Evolutionary conservation across 495 filamentous ascomycete species (phyloP).

Genomic region (Penicillium macrosclerotiorum): DNA sequence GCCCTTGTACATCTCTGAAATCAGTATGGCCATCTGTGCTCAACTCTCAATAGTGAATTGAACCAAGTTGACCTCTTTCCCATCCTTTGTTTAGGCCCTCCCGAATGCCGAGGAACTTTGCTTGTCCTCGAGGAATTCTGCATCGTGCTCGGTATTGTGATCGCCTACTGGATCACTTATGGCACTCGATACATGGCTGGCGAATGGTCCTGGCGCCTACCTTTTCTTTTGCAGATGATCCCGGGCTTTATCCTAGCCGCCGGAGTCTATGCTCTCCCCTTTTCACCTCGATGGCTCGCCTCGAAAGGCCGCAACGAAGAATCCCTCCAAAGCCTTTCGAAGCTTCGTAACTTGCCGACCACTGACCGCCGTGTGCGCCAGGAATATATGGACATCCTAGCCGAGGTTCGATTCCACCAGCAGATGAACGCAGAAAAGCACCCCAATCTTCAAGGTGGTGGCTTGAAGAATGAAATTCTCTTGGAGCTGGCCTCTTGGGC

Average conservation of each 20-base stretch:
- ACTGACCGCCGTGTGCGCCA: slow-evolving; percentile 44
- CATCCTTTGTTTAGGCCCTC: slow-evolving; percentile 34
- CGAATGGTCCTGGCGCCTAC: slow-evolving; percentile 51
- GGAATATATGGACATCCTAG: slow-evolving; percentile 52
- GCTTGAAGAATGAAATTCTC: slow-evolving; percentile 27
- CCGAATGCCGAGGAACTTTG: slow-evolving; percentile 52
- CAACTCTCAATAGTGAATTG: neutral
- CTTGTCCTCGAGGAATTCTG: slow-evolving; percentile 55
- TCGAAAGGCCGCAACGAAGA: slow-evolving; percentile 49
- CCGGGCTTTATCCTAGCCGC: slow-evolving; percentile 45
- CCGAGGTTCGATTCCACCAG: slow-evolving; percentile 50
- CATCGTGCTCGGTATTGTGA: slow-evolving; percentile 55
- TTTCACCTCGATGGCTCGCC: slow-evolving; percentile 54
- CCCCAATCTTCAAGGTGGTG: slow-evolving; percentile 39
- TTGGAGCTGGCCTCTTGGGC: slow-evolving; percentile 46
- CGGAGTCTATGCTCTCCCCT: slow-evolving; percentile 48
- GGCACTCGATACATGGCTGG: slow-evolving; percentile 51
- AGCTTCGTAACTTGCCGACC: slow-evolving; percentile 41
- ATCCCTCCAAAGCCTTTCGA: slow-evolving; percentile 43
- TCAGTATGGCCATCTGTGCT: slow-evolving; percentile 29
- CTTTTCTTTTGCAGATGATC: slow-evolving; percentile 50
- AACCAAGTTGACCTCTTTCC: neutral
- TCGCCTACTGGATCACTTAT: slow-evolving; percentile 58
- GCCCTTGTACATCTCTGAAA: slow-evolving; percentile 56
- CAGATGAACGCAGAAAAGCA: slow-evolving; percentile 44